Conservation (phyloP, 495 filamentous ascomycete species). For the Penicillium soppii region DNA sequence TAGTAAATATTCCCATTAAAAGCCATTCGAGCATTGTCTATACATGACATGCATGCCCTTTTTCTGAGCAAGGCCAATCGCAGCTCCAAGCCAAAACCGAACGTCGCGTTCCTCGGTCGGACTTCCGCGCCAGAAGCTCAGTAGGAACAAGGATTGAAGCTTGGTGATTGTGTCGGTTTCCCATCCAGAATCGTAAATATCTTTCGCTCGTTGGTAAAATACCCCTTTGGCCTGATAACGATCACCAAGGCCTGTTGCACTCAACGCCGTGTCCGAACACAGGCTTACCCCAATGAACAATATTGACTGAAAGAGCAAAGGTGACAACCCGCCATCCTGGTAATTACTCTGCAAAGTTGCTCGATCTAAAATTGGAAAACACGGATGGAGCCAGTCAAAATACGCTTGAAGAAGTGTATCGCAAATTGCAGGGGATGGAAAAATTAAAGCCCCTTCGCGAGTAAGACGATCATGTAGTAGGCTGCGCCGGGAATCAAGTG, state of each 20-base stretch:
- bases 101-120: slow-evolving; percentile 42
- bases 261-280: slow-evolving; percentile 34
- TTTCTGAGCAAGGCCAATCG: slow-evolving; percentile 42
- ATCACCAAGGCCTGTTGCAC: slow-evolving; percentile 28
- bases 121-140: slow-evolving; percentile 45
- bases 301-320: slow-evolving; percentile 40
- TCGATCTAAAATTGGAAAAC: slow-evolving; percentile 42
- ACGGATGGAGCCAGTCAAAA: slow-evolving; percentile 48
- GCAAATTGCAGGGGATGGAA: slow-evolving; percentile 31
- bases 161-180: slow-evolving; percentile 38
- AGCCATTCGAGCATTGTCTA: slow-evolving; percentile 1
- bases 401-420: slow-evolving; percentile 37
- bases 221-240: slow-evolving; percentile 40
- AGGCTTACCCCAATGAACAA: slow-evolving; percentile 45
- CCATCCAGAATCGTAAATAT: slow-evolving; percentile 44
- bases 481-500: slow-evolving; percentile 16
- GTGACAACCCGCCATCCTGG: slow-evolving; percentile 31
- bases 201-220: slow-evolving; percentile 42
- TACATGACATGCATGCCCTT: slow-evolving; percentile 48
- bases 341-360: slow-evolving; percentile 24
- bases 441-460: slow-evolving; percentile 37
- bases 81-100: slow-evolving; percentile 43
- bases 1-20: neutral
- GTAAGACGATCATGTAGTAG: slow-evolving; percentile 26
- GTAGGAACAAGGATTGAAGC: slow-evolving; percentile 41